Evolutionary conservation across 169 alveolate species (phyloP).

Genomic region (Cardiosporidium cionae): DNA sequence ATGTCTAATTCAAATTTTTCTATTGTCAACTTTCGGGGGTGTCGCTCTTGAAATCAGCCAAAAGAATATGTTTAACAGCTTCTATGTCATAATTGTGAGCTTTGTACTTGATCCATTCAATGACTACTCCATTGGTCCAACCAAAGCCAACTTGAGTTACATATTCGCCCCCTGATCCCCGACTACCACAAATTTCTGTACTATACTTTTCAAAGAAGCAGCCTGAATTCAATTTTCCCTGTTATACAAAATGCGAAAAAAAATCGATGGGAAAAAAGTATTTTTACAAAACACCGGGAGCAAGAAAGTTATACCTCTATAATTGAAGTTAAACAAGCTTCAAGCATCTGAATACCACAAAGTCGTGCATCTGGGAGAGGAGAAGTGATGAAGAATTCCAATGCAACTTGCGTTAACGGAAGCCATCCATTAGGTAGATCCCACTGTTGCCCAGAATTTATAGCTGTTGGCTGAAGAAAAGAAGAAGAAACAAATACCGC

Average conservation of each 20-base stretch:
- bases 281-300: too few relatives aligned
- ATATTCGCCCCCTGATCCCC: slow-evolving; percentile 43
- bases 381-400: background rate
- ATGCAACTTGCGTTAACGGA: slow-evolving; percentile 26
- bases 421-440: slow-evolving; percentile 45
- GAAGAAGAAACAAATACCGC: background rate
- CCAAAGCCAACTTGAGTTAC: slow-evolving; percentile 40
- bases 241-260: background rate
- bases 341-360: background rate
- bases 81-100: background rate
- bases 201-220: slow-evolving; percentile 32
- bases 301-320: slow-evolving; percentile 7
- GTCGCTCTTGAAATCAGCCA: too few relatives aligned
- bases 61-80: background rate
- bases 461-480: slow-evolving; percentile 9
- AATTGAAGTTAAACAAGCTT: background rate
- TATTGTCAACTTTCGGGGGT: too few relatives aligned
- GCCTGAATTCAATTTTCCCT: slow-evolving; percentile 16
- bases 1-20: too few relatives aligned
- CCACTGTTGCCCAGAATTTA: slow-evolving; percentile 34
- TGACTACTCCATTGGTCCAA: slow-evolving; percentile 45
- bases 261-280: background rate
- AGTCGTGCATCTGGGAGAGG: background rate
- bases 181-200: slow-evolving; percentile 19
- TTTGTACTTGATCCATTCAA: slow-evolving; percentile 13